Evolutionary conservation across 495 filamentous ascomycete genomes (phyloP).

Genomic region (Neurospora tetrasperma): DNA sequence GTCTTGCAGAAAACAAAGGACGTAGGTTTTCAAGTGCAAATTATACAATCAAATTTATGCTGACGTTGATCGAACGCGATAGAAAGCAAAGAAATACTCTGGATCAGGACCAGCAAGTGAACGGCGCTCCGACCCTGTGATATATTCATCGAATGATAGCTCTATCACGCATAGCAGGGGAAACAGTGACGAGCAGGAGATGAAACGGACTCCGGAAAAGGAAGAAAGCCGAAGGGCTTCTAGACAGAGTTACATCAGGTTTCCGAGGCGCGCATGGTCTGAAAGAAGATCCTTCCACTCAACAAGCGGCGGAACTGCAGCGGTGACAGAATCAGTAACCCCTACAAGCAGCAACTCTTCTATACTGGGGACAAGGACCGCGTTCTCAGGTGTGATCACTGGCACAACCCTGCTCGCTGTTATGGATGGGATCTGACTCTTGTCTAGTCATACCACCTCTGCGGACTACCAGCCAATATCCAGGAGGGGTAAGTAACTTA

Average conservation of each 20-base stretch:
- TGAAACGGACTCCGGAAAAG: neutral
- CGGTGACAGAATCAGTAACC: neutral
- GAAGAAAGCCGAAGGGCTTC: neutral
- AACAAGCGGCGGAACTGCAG: neutral
- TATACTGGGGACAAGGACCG: neutral
- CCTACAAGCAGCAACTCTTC: neutral
- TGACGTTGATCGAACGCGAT: neutral
- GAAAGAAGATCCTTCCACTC: neutral
- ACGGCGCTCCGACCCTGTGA: neutral
- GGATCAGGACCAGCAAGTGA: neutral
- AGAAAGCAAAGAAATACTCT: neutral
- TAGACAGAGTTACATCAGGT: neutral
- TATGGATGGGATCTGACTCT: neutral
- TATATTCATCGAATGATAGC: neutral
- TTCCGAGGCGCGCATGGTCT: neutral
- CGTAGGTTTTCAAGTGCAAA: neutral
- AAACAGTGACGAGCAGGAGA: neutral
- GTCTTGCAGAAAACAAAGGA: neutral
- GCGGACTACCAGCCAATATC: constrained; percentile 8
- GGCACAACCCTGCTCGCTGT: neutral
- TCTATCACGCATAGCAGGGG: neutral
- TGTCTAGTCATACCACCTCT: neutral
- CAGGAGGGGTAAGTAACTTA: constrained; percentile 12
- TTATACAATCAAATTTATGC: neutral
- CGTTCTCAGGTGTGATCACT: neutral